Percentiles rank a stretch among this genome's conserved stretches.
Evolutionary conservation across 1,139 yeast genomes (phyloP).

Genomic region (Meyerozyma carpophila): DNA sequence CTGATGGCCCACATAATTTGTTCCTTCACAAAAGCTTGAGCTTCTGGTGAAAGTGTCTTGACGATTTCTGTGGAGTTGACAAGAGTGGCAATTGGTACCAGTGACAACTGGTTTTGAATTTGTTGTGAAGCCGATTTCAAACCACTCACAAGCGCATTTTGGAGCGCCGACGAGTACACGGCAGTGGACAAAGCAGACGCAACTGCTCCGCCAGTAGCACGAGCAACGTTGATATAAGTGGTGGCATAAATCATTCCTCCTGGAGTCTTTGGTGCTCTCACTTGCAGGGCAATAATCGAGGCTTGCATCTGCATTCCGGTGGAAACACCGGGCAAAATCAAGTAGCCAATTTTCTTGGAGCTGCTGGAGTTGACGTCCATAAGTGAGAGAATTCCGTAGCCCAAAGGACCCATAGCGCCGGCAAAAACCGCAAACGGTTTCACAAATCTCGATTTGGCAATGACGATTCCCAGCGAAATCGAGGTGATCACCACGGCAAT

Average conservation of each 20-base stretch:
- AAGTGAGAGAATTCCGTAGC: slow-evolving; percentile 28
- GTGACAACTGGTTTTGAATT: slow-evolving; percentile 15
- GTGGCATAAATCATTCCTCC: slow-evolving; percentile 36
- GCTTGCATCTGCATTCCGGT: slow-evolving; percentile 28
- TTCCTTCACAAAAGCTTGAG: slow-evolving; percentile 20
- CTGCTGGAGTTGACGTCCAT: slow-evolving; percentile 25
- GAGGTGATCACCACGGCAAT: slow-evolving; percentile 30
- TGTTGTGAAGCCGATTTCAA: slow-evolving; percentile 12
- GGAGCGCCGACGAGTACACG: slow-evolving; percentile 26
- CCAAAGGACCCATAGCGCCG: slow-evolving; percentile 23
- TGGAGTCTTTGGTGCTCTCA: slow-evolving; percentile 31
- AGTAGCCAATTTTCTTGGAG: slow-evolving; percentile 28
- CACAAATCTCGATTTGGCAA: slow-evolving; percentile 24
- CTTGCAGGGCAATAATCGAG: slow-evolving; percentile 23
- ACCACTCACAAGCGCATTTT: slow-evolving; percentile 9
- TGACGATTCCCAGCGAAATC: slow-evolving; percentile 21
- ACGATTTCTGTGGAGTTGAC: slow-evolving; percentile 17
- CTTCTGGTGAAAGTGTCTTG: slow-evolving; percentile 17
- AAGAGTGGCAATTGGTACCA: slow-evolving; percentile 12
- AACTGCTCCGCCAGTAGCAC: slow-evolving; percentile 29
- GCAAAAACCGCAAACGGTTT: slow-evolving; percentile 27
- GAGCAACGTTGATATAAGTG: slow-evolving; percentile 24
- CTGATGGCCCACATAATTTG: slow-evolving; percentile 26
- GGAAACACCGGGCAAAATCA: slow-evolving; percentile 27
- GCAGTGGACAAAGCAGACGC: slow-evolving; percentile 30